Evolutionary conservation across 164 flowering plant genomes (phyloP).

Genomic region (Vitis labrusca): DNA sequence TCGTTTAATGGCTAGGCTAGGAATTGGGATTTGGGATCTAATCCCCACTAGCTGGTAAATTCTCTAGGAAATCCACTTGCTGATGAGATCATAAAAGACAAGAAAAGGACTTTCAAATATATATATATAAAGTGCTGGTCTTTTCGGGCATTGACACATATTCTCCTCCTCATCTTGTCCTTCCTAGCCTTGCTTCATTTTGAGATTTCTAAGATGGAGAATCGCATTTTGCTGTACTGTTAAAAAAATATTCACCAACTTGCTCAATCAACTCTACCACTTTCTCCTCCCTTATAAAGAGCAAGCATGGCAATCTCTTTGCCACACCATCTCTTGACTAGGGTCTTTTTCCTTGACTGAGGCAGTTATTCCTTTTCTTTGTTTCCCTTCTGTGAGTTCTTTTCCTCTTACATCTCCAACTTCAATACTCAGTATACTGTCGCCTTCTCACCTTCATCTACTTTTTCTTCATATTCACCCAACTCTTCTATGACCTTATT

Average conservation of each 20-base stretch:
- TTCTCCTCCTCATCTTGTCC: slow-evolving; percentile 22
- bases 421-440: not conserved
- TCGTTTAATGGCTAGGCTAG: slow-evolving; percentile 12
- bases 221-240: slow-evolving; percentile 25
- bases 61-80: slow-evolving; percentile 22
- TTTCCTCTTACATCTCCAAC: not conserved
- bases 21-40: slow-evolving; percentile 26
- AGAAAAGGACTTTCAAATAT: slow-evolving; percentile 17
- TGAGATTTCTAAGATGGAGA: slow-evolving; percentile 25
- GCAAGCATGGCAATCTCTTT: slow-evolving; percentile 21
- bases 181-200: slow-evolving; percentile 15
- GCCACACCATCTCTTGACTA: slow-evolving; percentile 31
- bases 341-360: slow-evolving; percentile 18
- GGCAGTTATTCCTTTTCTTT: not conserved
- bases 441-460: not conserved
- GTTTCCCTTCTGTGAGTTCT: not conserved
- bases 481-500: not conserved
- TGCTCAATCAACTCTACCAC: slow-evolving; percentile 29
- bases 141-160: slow-evolving; percentile 18
- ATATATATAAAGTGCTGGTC: slow-evolving; percentile 7
- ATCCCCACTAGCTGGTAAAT: slow-evolving; percentile 28
- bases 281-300: slow-evolving; percentile 42
- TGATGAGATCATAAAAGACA: slow-evolving; percentile 23
- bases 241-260: slow-evolving; percentile 52
- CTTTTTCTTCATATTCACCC: not conserved